phyloP scores from a whole-genome alignment of 108 stramenopile genomes.

The Cyclotella sp. region DNA sequence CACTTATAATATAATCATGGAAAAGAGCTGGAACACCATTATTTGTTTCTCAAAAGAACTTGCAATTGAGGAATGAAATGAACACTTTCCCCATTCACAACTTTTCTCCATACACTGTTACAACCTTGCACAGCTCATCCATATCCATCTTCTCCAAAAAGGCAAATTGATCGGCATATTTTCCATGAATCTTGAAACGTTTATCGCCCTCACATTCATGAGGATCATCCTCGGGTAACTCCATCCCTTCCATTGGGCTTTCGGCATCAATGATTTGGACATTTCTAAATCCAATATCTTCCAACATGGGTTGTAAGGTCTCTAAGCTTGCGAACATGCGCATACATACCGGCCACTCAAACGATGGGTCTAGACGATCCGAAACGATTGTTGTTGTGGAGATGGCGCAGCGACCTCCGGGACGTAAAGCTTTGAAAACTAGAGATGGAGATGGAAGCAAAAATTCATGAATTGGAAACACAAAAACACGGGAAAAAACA shows the following conservation, averaged over 20 bases:
- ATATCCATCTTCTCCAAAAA: conserved; percentile 68
- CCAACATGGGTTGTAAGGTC: conserved; percentile 66
- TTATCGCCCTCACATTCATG: not conserved
- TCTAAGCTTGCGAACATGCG: conserved; percentile 70
- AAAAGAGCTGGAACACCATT: too few relatives aligned
- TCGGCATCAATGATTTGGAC: conserved; percentile 65
- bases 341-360: conserved; percentile 83
- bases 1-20: too few relatives aligned
- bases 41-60: too few relatives aligned
- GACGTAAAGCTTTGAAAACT: conserved; percentile 43
- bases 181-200: conserved; percentile 72
- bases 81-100: conserved; percentile 4
- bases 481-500: not conserved
- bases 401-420: conserved; percentile 54
- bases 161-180: conserved; percentile 64
- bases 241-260: conserved; percentile 63
- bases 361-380: conserved; percentile 58
- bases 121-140: conserved; percentile 78
- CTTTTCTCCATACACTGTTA: conserved; percentile 69
- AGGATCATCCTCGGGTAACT: conserved; percentile 59
- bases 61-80: too few relatives aligned
- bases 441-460: not conserved
- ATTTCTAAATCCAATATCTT: conserved; percentile 67
- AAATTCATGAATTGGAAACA: not conserved
- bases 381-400: conserved; percentile 64